Evolutionary conservation across 495 filamentous ascomycete species (phyloP).

Genomic region (Penicillium subrubescens): DNA sequence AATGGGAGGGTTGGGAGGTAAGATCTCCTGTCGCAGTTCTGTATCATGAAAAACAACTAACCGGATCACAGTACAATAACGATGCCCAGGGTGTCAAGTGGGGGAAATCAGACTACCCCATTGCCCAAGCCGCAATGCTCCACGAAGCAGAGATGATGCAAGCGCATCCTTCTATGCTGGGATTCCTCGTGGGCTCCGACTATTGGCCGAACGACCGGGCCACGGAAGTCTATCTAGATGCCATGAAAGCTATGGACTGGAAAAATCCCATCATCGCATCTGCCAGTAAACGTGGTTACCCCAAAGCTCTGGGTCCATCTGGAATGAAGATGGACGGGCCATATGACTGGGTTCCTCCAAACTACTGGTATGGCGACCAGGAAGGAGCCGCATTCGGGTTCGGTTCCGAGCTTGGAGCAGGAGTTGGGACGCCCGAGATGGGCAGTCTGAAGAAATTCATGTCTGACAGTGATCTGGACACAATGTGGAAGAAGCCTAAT

Average conservation of each 20-base stretch:
- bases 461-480: conserved; percentile 47
- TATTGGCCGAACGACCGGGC: conserved; percentile 63
- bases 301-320: conserved; percentile 51
- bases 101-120: conserved; percentile 54
- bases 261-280: conserved; percentile 58
- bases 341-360: conserved; percentile 68
- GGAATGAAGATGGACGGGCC: conserved; percentile 71
- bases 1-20: conserved; percentile 65
- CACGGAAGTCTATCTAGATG: conserved; percentile 50
- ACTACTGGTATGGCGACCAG: conserved; percentile 59
- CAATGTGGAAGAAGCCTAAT: conserved; percentile 57
- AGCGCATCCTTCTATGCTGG: conserved; percentile 56
- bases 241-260: conserved; percentile 56
- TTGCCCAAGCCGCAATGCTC: conserved; percentile 55
- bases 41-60: background rate
- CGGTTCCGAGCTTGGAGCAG: conserved; percentile 61
- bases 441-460: conserved; percentile 58
- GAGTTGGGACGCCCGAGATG: conserved; percentile 62
- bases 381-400: conserved; percentile 64
- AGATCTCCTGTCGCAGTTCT: background rate
- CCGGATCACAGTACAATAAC: conserved; percentile 51
- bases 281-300: conserved; percentile 57
- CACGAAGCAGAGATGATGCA: conserved; percentile 65
- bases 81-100: conserved; percentile 52
- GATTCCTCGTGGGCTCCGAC: conserved; percentile 62